phyloP scores from a whole-genome alignment of 106 monocot species.

The Allium fistulosum region DNA sequence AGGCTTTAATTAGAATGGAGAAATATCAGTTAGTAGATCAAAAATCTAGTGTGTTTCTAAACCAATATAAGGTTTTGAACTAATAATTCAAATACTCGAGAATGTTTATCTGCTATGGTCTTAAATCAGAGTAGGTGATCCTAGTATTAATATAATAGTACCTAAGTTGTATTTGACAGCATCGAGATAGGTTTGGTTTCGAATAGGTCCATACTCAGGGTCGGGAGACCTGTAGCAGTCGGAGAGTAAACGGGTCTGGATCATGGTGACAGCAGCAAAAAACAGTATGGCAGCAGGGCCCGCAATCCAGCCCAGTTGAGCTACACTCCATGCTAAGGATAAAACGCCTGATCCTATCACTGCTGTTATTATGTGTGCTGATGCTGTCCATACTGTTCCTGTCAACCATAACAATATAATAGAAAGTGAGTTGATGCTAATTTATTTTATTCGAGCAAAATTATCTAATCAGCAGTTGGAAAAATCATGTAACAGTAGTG shows the following conservation, averaged over 20 bases:
- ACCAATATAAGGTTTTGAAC: neutral
- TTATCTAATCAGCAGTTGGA: no score
- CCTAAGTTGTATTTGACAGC: constrained; percentile 60
- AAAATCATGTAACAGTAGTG: no score
- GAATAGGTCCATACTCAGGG: constrained; percentile 32
- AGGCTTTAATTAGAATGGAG: neutral
- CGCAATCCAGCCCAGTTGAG: constrained; percentile 64
- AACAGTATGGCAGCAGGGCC: constrained; percentile 42
- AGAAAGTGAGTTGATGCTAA: neutral
- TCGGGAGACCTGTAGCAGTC: constrained; percentile 68
- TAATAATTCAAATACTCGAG: neutral
- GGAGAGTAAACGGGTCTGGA: constrained; percentile 52
- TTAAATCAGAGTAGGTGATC: neutral
- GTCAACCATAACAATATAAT: neutral
- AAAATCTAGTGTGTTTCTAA: neutral
- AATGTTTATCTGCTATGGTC: no score
- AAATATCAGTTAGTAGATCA: neutral
- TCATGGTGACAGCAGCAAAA: constrained; percentile 57
- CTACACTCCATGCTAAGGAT: constrained; percentile 68
- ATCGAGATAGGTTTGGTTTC: constrained; percentile 62
- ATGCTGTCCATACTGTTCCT: constrained; percentile 14
- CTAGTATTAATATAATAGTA: neutral
- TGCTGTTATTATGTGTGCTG: constrained; percentile 71
- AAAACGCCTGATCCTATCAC: constrained; percentile 77
- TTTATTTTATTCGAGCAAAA: neutral